Evolutionary conservation across 208 protist species (phyloP).

Genomic region (Porcisia hertigi): DNA sequence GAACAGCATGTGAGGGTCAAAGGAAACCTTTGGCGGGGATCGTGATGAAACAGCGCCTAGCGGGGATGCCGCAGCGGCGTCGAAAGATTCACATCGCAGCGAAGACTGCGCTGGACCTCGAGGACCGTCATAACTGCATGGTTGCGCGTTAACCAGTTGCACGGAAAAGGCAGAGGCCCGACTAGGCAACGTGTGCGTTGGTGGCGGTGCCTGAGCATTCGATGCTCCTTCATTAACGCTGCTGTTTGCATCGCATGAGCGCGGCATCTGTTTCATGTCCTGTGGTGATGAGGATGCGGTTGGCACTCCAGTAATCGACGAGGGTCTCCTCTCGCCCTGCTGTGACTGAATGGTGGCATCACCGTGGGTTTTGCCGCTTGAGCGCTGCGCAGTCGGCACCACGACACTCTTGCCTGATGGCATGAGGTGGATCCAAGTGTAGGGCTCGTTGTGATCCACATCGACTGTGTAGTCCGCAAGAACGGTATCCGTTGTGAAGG

Average conservation of each 20-base stretch:
- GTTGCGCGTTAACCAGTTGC: neutral
- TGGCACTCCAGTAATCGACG: neutral
- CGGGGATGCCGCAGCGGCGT: neutral
- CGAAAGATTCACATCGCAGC: constrained; percentile 4
- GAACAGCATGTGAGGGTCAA: constrained; percentile 32
- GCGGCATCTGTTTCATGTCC: too few relatives aligned
- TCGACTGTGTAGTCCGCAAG: constrained; percentile 66
- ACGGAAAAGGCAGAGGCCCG: too few relatives aligned
- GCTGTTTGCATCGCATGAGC: neutral
- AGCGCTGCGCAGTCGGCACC: neutral
- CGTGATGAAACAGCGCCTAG: constrained; percentile 1
- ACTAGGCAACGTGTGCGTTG: neutral
- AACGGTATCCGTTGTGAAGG: constrained; percentile 57
- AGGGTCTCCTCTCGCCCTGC: neutral
- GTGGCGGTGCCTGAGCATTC: neutral
- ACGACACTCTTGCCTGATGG: neutral
- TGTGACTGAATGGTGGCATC: neutral
- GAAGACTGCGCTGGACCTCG: neutral
- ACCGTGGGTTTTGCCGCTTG: neutral
- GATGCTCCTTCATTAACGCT: neutral
- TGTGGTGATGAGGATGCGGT: constrained; percentile 9
- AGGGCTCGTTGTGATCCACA: constrained; percentile 61
- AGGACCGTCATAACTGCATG: neutral
- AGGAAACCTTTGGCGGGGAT: constrained; percentile 15
- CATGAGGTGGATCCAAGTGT: constrained; percentile 44